phyloP scores from a whole-genome alignment of 2,329 filamentous ascomycete genomes.

The Drechslerella dactyloides region DNA sequence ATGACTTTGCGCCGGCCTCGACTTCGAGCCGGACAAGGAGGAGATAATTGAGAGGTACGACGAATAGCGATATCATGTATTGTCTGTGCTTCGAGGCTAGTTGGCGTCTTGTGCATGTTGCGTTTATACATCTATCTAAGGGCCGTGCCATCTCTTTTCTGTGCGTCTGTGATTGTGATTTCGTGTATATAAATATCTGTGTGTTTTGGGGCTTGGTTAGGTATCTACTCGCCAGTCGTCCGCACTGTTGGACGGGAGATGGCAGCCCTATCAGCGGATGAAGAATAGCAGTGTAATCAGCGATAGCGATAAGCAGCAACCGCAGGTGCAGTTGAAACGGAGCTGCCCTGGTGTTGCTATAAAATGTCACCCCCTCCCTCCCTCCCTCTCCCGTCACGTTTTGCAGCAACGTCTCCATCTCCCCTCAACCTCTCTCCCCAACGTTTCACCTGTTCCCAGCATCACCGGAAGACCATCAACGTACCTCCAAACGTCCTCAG shows the following conservation, averaged over 20 bases:
- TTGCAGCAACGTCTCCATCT: neutral
- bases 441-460: neutral
- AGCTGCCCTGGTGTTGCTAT: neutral
- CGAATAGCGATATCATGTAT: too few species aligned
- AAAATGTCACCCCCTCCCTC: neutral
- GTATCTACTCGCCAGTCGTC: conserved; percentile 5
- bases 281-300: neutral
- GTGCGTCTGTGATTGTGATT: conserved; percentile 1
- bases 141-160: neutral
- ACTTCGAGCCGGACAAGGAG: conserved; percentile 25
- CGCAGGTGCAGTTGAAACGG: neutral
- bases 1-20: conserved; percentile 47
- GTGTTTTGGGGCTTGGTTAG: neutral
- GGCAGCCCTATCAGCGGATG: neutral
- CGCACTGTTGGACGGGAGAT: conserved; percentile 6
- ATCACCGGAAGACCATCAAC: neutral
- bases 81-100: too few species aligned
- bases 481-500: neutral
- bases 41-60: conserved; percentile 1
- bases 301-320: neutral
- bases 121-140: neutral
- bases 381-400: conserved; percentile 5
- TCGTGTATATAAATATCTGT: neutral
- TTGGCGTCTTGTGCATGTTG: too few species aligned
- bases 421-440: conserved; percentile 13